Evolutionary conservation across 805 yeast species (phyloP).

Genomic region (Metschnikowia hibisci): DNA sequence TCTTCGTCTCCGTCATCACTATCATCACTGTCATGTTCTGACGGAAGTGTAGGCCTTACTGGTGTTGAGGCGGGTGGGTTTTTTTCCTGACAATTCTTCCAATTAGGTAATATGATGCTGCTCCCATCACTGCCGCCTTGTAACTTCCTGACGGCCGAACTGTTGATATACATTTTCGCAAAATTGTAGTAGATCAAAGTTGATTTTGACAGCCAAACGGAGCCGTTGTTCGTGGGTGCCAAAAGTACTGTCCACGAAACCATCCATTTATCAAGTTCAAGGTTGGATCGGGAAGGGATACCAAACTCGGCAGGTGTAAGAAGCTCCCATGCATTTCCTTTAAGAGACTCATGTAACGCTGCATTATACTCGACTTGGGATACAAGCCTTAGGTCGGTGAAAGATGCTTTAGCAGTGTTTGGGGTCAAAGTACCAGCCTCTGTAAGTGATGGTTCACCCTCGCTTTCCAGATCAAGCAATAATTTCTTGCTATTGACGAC

Average conservation of each 20-base stretch:
- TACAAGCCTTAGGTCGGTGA: slow-evolving; percentile 54
- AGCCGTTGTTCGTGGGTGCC: slow-evolving; percentile 53
- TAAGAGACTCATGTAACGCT: slow-evolving; percentile 55
- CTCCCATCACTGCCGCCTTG: slow-evolving; percentile 29
- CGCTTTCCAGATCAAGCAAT: slow-evolving; percentile 16
- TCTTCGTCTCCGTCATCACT: slow-evolving; percentile 17
- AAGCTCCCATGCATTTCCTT: slow-evolving; percentile 58
- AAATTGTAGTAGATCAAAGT: slow-evolving; percentile 67
- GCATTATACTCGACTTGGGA: slow-evolving; percentile 68
- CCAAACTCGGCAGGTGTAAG: slow-evolving; percentile 61
- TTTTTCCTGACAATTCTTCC: slow-evolving; percentile 19
- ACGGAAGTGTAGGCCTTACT: not conserved
- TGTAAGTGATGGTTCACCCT: not conserved
- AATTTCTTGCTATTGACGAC: slow-evolving; percentile 41
- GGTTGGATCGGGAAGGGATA: slow-evolving; percentile 60
- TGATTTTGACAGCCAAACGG: slow-evolving; percentile 65
- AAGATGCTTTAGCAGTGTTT: slow-evolving; percentile 1
- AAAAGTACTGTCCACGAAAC: slow-evolving; percentile 72
- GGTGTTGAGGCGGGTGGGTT: not conserved
- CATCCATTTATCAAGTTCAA: slow-evolving; percentile 75
- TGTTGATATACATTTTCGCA: slow-evolving; percentile 72
- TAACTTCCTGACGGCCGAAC: slow-evolving; percentile 43
- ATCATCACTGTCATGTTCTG: slow-evolving; percentile 14
- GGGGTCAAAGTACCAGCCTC: not conserved
- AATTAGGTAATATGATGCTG: slow-evolving; percentile 28